These are phyloP conservation scores for Cardamine occulta DNA, from an alignment of 345 rosid species.

Conservation along the genomic window DNA sequence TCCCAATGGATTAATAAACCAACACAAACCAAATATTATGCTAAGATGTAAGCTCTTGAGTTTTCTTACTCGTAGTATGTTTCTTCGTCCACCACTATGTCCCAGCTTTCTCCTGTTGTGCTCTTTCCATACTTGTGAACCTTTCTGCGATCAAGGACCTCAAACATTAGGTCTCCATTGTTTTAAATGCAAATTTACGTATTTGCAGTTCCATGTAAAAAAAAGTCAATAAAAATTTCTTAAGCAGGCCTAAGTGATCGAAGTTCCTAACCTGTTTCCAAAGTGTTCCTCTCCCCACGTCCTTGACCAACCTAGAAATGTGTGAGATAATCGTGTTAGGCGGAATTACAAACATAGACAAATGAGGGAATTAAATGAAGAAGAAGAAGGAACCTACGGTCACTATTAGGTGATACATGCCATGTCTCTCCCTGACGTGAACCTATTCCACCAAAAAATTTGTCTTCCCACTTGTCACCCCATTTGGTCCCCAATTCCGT, in stretches of 20 bases:
- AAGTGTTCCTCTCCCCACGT: conserved; percentile 99
- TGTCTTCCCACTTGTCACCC: conserved; percentile 99
- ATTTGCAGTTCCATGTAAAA: neutral
- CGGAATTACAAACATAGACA: conserved; percentile 9
- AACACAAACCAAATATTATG: neutral
- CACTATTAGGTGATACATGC: conserved; percentile 86
- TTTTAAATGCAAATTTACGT: conserved; percentile 6
- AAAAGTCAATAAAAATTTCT: no score
- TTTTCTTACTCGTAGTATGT: conserved; percentile 84
- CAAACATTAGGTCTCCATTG: conserved; percentile 19
- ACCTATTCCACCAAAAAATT: conserved; percentile 93
- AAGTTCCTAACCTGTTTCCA: conserved; percentile 80
- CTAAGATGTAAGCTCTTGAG: neutral
- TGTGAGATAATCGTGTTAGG: conserved; percentile 15
- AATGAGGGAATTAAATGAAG: neutral
- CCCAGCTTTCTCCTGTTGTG: conserved; percentile 98
- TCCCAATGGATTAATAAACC: conserved; percentile 5
- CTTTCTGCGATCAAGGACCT: conserved; percentile 56
- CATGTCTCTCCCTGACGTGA: conserved; percentile 99
- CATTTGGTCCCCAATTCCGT: conserved; percentile 97
- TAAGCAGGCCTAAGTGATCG: neutral
- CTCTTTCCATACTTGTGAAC: conserved; percentile 98
- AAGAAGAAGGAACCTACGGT: conserved; percentile 58
- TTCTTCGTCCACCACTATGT: conserved; percentile 91
- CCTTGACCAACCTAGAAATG: conserved; percentile 84